Percentiles rank a stretch among this genome's conserved stretches.
Evolutionary conservation across 2,329 filamentous ascomycete species (phyloP).

Genomic region (Colletotrichum spaethianum): DNA sequence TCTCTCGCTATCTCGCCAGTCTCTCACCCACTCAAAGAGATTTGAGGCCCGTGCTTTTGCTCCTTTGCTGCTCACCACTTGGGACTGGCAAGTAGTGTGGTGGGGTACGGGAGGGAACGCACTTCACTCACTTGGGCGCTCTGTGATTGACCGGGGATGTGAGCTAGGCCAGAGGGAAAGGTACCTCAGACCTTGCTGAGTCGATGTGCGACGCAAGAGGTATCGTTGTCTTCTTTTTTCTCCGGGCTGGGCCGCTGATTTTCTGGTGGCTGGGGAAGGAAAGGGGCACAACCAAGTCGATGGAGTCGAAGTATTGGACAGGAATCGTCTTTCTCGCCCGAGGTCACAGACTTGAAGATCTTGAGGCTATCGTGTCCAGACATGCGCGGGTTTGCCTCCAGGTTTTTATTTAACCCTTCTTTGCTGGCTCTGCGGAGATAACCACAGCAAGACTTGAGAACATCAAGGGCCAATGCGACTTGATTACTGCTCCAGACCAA

Average conservation of each 20-base stretch:
- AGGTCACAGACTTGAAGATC: neutral
- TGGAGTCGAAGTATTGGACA: neutral
- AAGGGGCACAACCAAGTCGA: neutral
- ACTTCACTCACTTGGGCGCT: conserved; percentile 14
- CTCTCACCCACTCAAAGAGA: conserved; percentile 2
- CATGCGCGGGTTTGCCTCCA: no score
- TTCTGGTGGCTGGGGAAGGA: conserved; percentile 17
- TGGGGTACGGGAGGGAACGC: conserved; percentile 38
- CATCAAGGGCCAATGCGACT: conserved; percentile 5
- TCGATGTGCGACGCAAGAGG: neutral
- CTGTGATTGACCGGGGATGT: conserved; percentile 5
- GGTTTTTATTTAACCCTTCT: neutral
- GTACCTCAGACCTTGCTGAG: conserved; percentile 26
- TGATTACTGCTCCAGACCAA: neutral
- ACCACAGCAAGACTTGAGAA: neutral
- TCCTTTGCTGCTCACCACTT: conserved; percentile 19
- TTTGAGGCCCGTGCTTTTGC: conserved; percentile 14
- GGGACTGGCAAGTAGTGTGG: conserved; percentile 39
- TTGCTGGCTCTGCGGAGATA: neutral
- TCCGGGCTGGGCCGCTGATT: conserved; percentile 16
- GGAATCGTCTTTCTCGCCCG: neutral
- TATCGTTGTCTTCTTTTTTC: conserved; percentile 13
- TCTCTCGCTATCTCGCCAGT: conserved; percentile 15
- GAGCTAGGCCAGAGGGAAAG: conserved; percentile 2
- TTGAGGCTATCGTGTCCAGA: neutral